These are phyloP conservation scores for Claviceps spartinae DNA, from an alignment of 2,329 filamentous ascomycete genomes.

Conservation along the genomic window DNA sequence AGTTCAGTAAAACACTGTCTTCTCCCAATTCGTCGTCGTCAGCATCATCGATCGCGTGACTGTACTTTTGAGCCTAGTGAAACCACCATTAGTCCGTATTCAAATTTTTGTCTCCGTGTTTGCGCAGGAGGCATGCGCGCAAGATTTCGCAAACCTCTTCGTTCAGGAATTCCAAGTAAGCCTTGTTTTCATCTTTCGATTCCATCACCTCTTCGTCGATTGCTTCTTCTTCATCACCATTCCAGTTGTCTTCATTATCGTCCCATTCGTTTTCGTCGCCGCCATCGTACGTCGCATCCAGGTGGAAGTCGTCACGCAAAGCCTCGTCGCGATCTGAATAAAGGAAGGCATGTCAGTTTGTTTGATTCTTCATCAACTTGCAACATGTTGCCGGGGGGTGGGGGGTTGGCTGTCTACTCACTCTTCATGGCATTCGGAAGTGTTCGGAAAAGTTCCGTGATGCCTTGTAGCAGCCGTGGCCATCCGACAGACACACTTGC, in stretches of 20 bases:
- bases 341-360: neutral
- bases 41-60: constrained; percentile 50
- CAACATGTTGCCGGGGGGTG: too few relatives aligned
- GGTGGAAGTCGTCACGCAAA: constrained; percentile 72
- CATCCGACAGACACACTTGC: constrained; percentile 89
- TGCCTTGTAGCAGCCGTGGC: constrained; percentile 78
- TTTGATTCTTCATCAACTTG: too few relatives aligned
- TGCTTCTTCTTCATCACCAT: constrained; percentile 52
- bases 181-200: constrained; percentile 77
- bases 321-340: constrained; percentile 74
- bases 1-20: constrained; percentile 84
- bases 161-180: constrained; percentile 91
- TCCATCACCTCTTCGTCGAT: constrained; percentile 52
- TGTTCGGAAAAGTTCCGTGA: constrained; percentile 83
- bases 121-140: neutral
- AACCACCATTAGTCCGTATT: neutral
- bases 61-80: constrained; percentile 65
- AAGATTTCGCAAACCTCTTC: constrained; percentile 53
- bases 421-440: constrained; percentile 77
- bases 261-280: constrained; percentile 71
- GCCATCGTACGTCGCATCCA: constrained; percentile 49
- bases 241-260: constrained; percentile 72
- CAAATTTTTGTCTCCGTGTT: too few relatives aligned
- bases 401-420: constrained; percentile 27
- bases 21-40: constrained; percentile 85